A percentile compares a stretch with the other conserved stretches of the same genome.
phyloP scores from a whole-genome alignment of 176 grass and related monocot species.

The Bonia amplexicaulis region DNA sequence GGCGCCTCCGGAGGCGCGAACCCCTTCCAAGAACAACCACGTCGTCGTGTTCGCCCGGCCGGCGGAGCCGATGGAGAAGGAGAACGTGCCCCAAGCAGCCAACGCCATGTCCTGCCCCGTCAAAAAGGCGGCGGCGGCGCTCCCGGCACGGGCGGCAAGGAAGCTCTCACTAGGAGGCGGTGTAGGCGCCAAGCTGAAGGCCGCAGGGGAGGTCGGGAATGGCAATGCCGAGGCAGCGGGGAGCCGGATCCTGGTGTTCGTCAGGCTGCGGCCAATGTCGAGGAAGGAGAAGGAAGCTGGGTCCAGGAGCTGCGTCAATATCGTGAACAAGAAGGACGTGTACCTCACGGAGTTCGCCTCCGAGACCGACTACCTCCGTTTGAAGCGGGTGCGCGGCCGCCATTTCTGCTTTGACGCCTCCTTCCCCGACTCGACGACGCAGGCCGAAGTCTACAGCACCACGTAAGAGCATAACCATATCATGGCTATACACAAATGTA shows the following conservation, averaged over 20 bases:
- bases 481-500: background rate
- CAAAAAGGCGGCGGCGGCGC: conserved; percentile 36
- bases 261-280: conserved; percentile 73
- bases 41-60: conserved; percentile 32
- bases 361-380: conserved; percentile 82
- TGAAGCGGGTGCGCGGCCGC: conserved; percentile 77
- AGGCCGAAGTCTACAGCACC: conserved; percentile 72
- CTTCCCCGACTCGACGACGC: conserved; percentile 71
- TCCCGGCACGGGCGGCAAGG: conserved; percentile 22
- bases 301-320: conserved; percentile 77
- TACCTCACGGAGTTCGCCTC: conserved; percentile 77
- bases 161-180: conserved; percentile 75
- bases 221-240: conserved; percentile 35
- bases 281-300: conserved; percentile 73
- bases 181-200: conserved; percentile 39
- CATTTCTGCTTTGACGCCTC: conserved; percentile 96
- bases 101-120: conserved; percentile 46
- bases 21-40: conserved; percentile 29
- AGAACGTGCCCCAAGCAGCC: conserved; percentile 31
- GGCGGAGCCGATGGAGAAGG: conserved; percentile 40
- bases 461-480: conserved; percentile 47
- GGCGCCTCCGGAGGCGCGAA: background rate
- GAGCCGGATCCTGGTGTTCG: conserved; percentile 75
- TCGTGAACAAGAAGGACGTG: conserved; percentile 93
- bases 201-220: background rate